phyloP scores from a whole-genome alignment of 352 stramenopile species.

The Phytophthora aleatoria region DNA sequence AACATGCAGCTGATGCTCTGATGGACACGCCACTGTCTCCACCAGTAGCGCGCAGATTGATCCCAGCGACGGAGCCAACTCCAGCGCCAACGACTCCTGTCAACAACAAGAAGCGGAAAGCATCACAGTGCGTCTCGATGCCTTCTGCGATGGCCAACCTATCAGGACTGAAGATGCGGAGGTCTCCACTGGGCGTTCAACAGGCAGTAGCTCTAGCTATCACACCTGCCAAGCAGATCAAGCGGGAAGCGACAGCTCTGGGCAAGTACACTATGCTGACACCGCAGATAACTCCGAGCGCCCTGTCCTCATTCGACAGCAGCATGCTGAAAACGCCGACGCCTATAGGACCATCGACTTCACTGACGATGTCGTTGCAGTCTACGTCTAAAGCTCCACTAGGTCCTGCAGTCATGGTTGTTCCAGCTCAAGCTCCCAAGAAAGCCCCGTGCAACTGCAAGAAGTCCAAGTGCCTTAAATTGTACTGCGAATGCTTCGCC shows the following conservation, averaged over 20 bases:
- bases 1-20: neutral
- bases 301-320: slow-evolving; percentile 16
- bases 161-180: slow-evolving; percentile 18
- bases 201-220: slow-evolving; percentile 17
- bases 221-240: slow-evolving; percentile 34
- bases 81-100: slow-evolving; percentile 15
- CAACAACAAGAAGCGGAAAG: slow-evolving; percentile 31
- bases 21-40: slow-evolving; percentile 10
- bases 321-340: slow-evolving; percentile 38
- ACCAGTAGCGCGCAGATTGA: slow-evolving; percentile 20
- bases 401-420: slow-evolving; percentile 1
- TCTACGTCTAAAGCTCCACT: slow-evolving; percentile 28
- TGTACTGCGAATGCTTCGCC: slow-evolving; percentile 97
- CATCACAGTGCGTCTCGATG: slow-evolving; percentile 24
- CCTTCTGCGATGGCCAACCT: slow-evolving; percentile 20
- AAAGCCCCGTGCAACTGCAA: slow-evolving; percentile 96
- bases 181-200: slow-evolving; percentile 10
- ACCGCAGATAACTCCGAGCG: slow-evolving; percentile 6
- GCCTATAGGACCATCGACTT: slow-evolving; percentile 13
- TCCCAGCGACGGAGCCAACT: slow-evolving; percentile 18
- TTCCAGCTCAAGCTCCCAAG: slow-evolving; percentile 35
- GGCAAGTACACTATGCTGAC: slow-evolving; percentile 11
- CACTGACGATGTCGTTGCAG: slow-evolving; percentile 30
- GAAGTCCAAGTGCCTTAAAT: slow-evolving; percentile 97
- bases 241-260: slow-evolving; percentile 18